phyloP scores from a whole-genome alignment of 169 alveolate species.

The Plasmodium gonderi region DNA sequence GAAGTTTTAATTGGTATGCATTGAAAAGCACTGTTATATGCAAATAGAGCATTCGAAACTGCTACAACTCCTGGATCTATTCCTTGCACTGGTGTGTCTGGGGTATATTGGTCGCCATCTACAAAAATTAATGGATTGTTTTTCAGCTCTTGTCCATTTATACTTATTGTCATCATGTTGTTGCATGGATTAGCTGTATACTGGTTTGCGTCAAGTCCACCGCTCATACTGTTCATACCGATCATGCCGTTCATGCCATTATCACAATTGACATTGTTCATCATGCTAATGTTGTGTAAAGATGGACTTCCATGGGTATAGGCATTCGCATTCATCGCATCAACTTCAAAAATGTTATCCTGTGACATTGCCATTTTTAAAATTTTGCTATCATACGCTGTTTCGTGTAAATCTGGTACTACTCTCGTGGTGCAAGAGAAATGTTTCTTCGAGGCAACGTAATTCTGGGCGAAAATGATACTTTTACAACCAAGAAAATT shows the following conservation, averaged over 20 bases:
- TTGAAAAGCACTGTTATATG: constrained; percentile 74
- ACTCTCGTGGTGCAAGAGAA: constrained; percentile 37
- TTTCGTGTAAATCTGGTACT: constrained; percentile 23
- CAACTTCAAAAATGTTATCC: constrained; percentile 27
- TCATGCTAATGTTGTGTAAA: neutral
- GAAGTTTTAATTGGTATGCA: constrained; percentile 75
- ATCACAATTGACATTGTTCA: neutral
- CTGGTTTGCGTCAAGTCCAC: neutral
- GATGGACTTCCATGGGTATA: constrained; percentile 3
- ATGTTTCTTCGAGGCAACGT: constrained; percentile 18
- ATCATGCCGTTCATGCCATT: too few species aligned
- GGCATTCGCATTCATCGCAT: constrained; percentile 10
- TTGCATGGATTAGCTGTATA: constrained; percentile 6
- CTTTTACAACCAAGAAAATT: constrained; percentile 43
- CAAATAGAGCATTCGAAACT: constrained; percentile 80
- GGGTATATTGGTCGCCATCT: constrained; percentile 55
- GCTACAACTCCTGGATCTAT: constrained; percentile 82
- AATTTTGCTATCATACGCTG: neutral
- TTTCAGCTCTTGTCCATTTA: neutral
- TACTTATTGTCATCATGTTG: neutral
- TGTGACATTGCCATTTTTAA: constrained; percentile 29
- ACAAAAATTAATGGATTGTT: constrained; percentile 29
- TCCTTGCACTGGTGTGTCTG: constrained; percentile 67
- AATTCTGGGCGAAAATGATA: constrained; percentile 11
- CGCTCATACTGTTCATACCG: neutral